A percentile compares a stretch with the other conserved stretches of the same genome.
Evolutionary conservation across 75 land plant species (phyloP).

Genomic region (Gnetum montanum): DNA sequence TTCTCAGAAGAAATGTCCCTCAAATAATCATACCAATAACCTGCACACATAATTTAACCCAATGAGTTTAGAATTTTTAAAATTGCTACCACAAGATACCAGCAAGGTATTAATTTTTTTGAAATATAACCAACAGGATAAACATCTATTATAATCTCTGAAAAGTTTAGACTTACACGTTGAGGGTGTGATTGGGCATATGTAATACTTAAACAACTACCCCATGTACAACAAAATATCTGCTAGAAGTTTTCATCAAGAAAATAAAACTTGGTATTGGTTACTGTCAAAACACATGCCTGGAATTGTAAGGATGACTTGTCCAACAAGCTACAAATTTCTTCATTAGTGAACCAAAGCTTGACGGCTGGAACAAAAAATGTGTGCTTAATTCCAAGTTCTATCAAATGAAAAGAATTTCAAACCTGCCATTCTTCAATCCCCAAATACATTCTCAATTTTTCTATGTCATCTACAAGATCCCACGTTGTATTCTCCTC

Average conservation of each 20-base stretch:
- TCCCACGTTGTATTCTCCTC: slow-evolving; percentile 96
- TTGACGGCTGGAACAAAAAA: background rate
- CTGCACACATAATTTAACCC: background rate
- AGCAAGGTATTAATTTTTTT: background rate
- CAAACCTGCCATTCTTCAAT: slow-evolving; percentile 76
- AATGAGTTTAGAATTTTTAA: background rate
- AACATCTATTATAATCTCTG: background rate
- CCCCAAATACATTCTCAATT: slow-evolving; percentile 73
- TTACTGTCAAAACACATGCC: background rate
- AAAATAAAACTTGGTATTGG: background rate
- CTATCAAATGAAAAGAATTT: slow-evolving; percentile 1
- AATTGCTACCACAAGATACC: background rate
- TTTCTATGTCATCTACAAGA: slow-evolving; percentile 86
- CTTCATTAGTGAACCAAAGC: background rate
- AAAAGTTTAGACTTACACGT: slow-evolving; percentile 33
- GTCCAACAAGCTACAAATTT: background rate
- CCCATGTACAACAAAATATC: slow-evolving; percentile 99
- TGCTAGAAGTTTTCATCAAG: slow-evolving; percentile 18
- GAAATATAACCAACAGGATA: background rate
- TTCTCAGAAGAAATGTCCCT: slow-evolving; percentile 87
- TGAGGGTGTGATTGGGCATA: slow-evolving; percentile 83
- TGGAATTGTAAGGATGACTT: background rate
- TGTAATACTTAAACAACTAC: slow-evolving; percentile 85
- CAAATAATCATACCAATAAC: slow-evolving; percentile 80
- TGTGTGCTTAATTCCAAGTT: background rate